Percentiles rank a stretch among this genome's conserved stretches.
Conservation (phyloP, 2,329 filamentous ascomycete genomes). For the Hypoxylon sp. region DNA sequence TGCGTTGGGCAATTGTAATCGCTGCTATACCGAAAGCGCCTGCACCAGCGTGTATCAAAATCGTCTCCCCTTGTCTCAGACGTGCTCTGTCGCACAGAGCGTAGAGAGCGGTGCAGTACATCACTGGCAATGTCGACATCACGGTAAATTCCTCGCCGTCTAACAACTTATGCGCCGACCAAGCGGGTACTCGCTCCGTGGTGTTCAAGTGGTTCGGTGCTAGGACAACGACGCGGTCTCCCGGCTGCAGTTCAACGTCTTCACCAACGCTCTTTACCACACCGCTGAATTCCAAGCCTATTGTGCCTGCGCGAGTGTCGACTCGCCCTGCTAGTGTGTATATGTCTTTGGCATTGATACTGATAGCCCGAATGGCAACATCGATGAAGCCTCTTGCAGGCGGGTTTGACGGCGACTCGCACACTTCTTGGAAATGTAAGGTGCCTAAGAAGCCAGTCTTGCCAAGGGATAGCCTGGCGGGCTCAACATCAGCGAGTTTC, state of each 20-base stretch:
- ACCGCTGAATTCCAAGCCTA: slow-evolving; percentile 8
- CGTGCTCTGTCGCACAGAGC: slow-evolving; percentile 48
- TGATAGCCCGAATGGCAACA: slow-evolving; percentile 31
- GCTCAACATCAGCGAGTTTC: neutral
- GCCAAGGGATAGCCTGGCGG: neutral
- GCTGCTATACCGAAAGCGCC: slow-evolving; percentile 54
- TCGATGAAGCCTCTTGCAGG: slow-evolving; percentile 24
- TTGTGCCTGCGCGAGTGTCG: slow-evolving; percentile 43
- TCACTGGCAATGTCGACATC: slow-evolving; percentile 40
- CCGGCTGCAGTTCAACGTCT: neutral
- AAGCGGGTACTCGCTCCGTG: slow-evolving; percentile 44
- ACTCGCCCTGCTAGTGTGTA: slow-evolving; percentile 48
- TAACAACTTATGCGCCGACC: slow-evolving; percentile 43
- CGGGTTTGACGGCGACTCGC: neutral
- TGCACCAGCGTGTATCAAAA: slow-evolving; percentile 54
- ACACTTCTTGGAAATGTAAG: neutral
- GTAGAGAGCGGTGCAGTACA: slow-evolving; percentile 51
- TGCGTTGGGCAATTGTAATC: slow-evolving; percentile 49
- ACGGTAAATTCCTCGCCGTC: slow-evolving; percentile 37
- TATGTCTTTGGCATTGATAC: slow-evolving; percentile 47
- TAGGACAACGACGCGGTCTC: neutral
- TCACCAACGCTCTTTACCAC: neutral
- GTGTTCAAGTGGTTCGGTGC: neutral
- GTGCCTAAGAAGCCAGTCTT: neutral
- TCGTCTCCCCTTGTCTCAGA: slow-evolving; percentile 45